Percentiles rank a stretch among this genome's conserved stretches.
phyloP scores from a whole-genome alignment of 352 stramenopile genomes.

The Pythium utonaiense region DNA sequence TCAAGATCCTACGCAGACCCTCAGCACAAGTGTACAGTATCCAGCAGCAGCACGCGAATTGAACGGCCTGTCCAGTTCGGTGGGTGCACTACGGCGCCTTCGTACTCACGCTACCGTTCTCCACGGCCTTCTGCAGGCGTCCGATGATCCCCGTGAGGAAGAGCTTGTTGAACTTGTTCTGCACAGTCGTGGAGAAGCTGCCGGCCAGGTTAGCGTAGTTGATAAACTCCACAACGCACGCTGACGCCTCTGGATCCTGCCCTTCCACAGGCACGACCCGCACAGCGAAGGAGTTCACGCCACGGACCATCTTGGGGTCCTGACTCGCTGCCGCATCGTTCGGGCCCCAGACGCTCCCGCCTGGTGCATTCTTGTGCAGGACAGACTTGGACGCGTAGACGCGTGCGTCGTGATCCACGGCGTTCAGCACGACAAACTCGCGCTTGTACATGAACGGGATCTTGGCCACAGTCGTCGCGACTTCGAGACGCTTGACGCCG shows the following conservation, averaged over 20 bases:
- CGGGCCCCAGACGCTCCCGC: background rate
- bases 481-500: slow-evolving; percentile 25
- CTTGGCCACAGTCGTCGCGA: slow-evolving; percentile 12
- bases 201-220: slow-evolving; percentile 23
- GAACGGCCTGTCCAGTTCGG: no score
- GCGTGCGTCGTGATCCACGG: slow-evolving; percentile 12
- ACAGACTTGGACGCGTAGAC: slow-evolving; percentile 24
- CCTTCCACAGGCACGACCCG: background rate
- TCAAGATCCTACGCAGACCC: background rate
- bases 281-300: slow-evolving; percentile 23
- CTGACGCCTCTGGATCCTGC: background rate
- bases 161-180: slow-evolving; percentile 19
- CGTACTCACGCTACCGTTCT: background rate
- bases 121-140: slow-evolving; percentile 24
- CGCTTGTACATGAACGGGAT: slow-evolving; percentile 22
- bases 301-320: slow-evolving; percentile 3
- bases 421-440: slow-evolving; percentile 32
- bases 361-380: slow-evolving; percentile 6
- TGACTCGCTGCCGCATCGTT: background rate
- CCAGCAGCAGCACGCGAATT: no score
- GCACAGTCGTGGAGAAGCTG: slow-evolving; percentile 13
- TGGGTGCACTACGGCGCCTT: background rate
- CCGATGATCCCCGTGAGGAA: slow-evolving; percentile 23
- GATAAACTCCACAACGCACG: slow-evolving; percentile 14
- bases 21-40: no score